Percentiles rank a stretch among this genome's conserved stretches.
phyloP scores from a whole-genome alignment of 495 filamentous ascomycete species.

The Talaromyces borbonicus region DNA sequence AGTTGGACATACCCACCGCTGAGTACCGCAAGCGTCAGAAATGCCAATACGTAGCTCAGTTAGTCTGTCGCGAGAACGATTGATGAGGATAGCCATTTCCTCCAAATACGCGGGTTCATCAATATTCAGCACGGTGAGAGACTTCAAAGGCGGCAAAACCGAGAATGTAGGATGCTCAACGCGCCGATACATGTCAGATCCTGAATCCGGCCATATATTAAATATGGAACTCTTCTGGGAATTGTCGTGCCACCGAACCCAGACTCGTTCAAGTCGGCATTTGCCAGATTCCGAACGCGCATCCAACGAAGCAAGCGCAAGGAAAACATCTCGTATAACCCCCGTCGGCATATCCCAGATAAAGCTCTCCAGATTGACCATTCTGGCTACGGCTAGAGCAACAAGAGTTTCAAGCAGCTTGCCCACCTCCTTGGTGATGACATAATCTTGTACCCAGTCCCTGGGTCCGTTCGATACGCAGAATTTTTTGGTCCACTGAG shows the following conservation, averaged over 20 bases:
- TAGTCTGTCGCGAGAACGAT: constrained; percentile 56
- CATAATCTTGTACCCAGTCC: constrained; percentile 79
- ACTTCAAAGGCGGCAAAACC: constrained; percentile 70
- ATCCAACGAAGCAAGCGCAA: constrained; percentile 67
- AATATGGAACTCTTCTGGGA: constrained; percentile 32
- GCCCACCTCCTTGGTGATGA: constrained; percentile 78
- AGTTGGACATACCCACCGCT: constrained; percentile 49
- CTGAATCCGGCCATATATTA: constrained; percentile 12
- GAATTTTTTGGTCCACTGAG: constrained; percentile 79
- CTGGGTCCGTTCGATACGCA: constrained; percentile 80
- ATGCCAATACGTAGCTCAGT: constrained; percentile 76
- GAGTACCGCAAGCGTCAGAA: constrained; percentile 44
- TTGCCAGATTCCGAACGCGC: constrained; percentile 48
- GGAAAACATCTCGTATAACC: constrained; percentile 77
- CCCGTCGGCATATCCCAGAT: constrained; percentile 97
- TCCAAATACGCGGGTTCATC: constrained; percentile 83
- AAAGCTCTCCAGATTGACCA: constrained; percentile 85
- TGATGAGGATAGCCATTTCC: constrained; percentile 77
- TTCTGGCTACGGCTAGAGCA: constrained; percentile 73
- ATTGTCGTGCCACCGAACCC: constrained; percentile 90
- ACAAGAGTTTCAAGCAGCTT: constrained; percentile 91
- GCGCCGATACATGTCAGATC: constrained; percentile 29
- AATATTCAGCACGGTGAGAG: constrained; percentile 76
- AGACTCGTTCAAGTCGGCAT: constrained; percentile 66
- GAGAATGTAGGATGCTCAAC: constrained; percentile 85